Evolutionary conservation across 2,329 filamentous ascomycete species (phyloP).

Genomic region (Ophiostoma novo-ulmi): DNA sequence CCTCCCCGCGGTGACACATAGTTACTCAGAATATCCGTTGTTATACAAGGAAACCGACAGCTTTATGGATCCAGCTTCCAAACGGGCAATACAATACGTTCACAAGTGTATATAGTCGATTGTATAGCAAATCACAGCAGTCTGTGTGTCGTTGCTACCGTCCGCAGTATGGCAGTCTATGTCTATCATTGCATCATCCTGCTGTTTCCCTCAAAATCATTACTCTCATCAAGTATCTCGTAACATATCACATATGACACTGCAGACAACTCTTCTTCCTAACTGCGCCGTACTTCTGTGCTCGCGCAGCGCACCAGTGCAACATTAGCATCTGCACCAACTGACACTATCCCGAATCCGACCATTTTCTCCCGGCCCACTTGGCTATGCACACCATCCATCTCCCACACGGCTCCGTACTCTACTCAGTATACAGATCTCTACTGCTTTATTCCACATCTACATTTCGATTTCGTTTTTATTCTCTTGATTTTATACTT

Average conservation of each 20-base stretch:
- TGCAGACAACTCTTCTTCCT: not conserved
- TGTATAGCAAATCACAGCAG: too few relatives aligned
- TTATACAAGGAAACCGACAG: not conserved
- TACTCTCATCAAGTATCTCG: not conserved
- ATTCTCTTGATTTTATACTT: not conserved
- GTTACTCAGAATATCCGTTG: not conserved
- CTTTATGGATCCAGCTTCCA: not conserved
- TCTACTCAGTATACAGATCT: not conserved
- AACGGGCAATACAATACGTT: not conserved
- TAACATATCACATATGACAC: not conserved
- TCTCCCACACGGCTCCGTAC: too few relatives aligned
- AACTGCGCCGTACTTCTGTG: not conserved
- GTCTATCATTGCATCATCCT: not conserved
- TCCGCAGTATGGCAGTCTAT: too few relatives aligned
- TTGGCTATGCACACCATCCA: not conserved
- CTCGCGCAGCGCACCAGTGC: not conserved
- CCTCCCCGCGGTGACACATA: not conserved
- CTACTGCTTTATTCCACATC: not conserved
- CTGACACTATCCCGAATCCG: not conserved
- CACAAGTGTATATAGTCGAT: conserved; percentile 3
- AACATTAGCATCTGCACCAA: not conserved
- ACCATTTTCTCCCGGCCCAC: conserved; percentile 5
- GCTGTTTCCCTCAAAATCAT: not conserved
- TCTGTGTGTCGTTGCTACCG: too few relatives aligned
- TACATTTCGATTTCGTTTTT: not conserved